phyloP scores from a whole-genome alignment of 2,329 filamentous ascomycete species.

The Xylaria sp. region DNA sequence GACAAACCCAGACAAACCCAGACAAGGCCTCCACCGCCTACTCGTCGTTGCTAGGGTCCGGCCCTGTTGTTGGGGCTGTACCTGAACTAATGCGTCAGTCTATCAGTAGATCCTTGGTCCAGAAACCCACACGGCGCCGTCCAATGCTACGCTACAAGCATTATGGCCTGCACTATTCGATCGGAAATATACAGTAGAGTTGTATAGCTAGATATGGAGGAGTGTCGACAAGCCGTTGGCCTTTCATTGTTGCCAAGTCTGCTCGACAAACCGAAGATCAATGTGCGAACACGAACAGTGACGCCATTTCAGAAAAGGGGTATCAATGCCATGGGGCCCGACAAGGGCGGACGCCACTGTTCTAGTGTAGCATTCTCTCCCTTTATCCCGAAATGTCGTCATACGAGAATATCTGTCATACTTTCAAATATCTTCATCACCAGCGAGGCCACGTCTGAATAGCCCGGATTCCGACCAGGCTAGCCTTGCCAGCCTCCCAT shows the following conservation, averaged over 20 bases:
- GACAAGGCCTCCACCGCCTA: slow-evolving; percentile 14
- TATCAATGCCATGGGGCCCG: background rate
- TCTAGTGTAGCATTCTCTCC: slow-evolving; percentile 10
- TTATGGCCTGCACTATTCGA: slow-evolving; percentile 8
- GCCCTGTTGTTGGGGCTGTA: slow-evolving; percentile 41
- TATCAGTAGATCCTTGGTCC: slow-evolving; percentile 16
- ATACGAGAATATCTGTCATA: slow-evolving; percentile 27
- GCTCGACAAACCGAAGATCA: slow-evolving; percentile 9
- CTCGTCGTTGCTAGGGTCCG: slow-evolving; percentile 23
- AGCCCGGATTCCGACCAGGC: slow-evolving; percentile 13
- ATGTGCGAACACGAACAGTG: slow-evolving; percentile 25
- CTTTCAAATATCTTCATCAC: background rate
- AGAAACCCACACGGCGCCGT: slow-evolving; percentile 17
- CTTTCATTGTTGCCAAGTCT: slow-evolving; percentile 7
- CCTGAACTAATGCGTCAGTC: slow-evolving; percentile 31
- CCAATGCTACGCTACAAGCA: slow-evolving; percentile 20
- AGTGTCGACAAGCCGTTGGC: slow-evolving; percentile 5
- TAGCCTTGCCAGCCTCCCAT: slow-evolving; percentile 16
- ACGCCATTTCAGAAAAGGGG: slow-evolving; percentile 23
- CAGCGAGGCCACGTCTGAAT: background rate
- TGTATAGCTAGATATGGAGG: background rate
- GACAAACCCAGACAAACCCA: background rate
- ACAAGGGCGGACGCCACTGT: slow-evolving; percentile 12
- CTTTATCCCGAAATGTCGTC: slow-evolving; percentile 24
- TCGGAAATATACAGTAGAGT: slow-evolving; percentile 16